Base-by-base conservation (phyloP, 208 protist genomes). In the Phytomonas sp. region DNA sequence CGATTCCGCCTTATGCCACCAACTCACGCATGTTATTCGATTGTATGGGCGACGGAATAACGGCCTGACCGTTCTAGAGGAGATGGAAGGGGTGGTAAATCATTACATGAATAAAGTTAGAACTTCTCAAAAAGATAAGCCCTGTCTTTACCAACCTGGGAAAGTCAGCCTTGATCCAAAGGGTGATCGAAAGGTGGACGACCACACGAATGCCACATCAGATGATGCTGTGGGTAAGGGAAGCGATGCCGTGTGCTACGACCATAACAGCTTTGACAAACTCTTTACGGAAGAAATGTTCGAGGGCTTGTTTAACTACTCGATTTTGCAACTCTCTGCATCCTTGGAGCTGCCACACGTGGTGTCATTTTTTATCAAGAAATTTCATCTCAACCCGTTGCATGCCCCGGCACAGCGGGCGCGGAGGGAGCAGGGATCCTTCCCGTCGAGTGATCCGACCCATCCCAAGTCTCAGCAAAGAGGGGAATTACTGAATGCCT, bases 281-380 rank as follows among this genome's bases (percentile, higher is more conserved):
- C 13, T 46, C 40, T 46, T 46, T 20, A 17, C 7, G 15, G 40
- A 46, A 46, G 40, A 46, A 46, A 23, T 46, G 40, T 46, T 46
- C 11, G 40, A 17, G 15, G 40, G 40, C 13, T 9, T 46, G 1
- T 46, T 46, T 46, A 46, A 82, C 33, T 91, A 84, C 70, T 86
- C 88, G 0, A 77, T 79, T 7, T 71, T 94, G 67, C 88, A 94
- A 71, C 77, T 94, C 13, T 79, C 81, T 29, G 78, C 84, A 23
- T 75, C 81, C 2, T 72, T 94, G 5, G 74, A 79, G 31, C 68
- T 92, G 31, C 23, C 82, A 1, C 63, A 76, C 31, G 76, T 94
- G 26, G 81, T 79, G 31, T 62, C 74, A 15, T 92, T 82, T 63
- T 73, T 94, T 28, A 51, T 87, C 53, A 63, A 72, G 36, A 68